Base-by-base conservation (phyloP, 768 basidiomycete genomes). In the Pulveroboletus ravenelii region DNA sequence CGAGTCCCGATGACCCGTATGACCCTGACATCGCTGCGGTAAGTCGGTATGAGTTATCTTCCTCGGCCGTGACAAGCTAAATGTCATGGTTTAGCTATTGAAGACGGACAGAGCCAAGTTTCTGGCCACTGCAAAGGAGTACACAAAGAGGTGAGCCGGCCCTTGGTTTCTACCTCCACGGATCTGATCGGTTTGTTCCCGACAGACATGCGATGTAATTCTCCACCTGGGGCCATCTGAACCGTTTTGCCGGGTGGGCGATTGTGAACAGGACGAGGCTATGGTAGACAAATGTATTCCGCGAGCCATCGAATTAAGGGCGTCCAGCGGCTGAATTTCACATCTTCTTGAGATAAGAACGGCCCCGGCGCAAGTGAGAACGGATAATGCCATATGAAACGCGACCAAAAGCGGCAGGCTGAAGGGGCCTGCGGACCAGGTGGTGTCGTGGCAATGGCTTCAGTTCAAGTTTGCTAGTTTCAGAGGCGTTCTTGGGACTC, bases 21-120 rank as follows among this genome's bases (percentile, higher is more conserved):
- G 87, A 91, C 61, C 86, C 90, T 27, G 89, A 91, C 1, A 87
- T 91, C 57, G 90, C 90, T 34, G 84, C 84, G 30, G 87, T 92
- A 63, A 48, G 84, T 71, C 27, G n/a, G 48, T 41, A 40, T 20
- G 4, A 39, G 32, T 41, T 40, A 51, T 51, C 38, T 4, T 42
- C 31, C n/a, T 37, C 20, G 23, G 15, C 20, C 4, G 48, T 45
- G 45, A 46, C 41, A 6, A 32, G 45, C 32, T 50, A 53, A 23
- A 46, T 17, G 30, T 41, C 27, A 36, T 14, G 43, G 6, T 46
- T 10, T 61, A 92, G 89, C 67, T 82, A 45, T 62, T 93, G 56
- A 91, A 89, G 78, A 82, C 81, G 59, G 87, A 93, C 62, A 82
- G 80, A 62, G 62, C 72, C 41, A 88, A 82, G 67, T 93, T 93